Evolutionary conservation across 1,284 basidiomycete genomes (phyloP).

Genomic region (Paramarasmius palmivorus): DNA sequence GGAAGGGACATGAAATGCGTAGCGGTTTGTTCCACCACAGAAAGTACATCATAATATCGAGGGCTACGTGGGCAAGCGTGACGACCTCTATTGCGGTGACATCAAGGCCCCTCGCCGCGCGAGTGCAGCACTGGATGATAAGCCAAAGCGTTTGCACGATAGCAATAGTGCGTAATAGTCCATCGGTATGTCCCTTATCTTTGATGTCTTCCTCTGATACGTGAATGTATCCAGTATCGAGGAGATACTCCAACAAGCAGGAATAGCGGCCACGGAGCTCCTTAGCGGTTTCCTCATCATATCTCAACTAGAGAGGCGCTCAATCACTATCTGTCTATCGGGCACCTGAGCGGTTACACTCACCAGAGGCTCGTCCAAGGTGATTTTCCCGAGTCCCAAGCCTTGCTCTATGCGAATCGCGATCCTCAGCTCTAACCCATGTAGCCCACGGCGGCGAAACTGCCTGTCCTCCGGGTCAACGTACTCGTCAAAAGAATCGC

Average conservation of each 20-base stretch:
- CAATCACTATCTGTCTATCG: too few species aligned
- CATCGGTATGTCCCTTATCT: slow-evolving; percentile 18
- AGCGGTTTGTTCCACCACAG: slow-evolving; percentile 21
- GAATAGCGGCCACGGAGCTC: neutral
- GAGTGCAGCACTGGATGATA: slow-evolving; percentile 15
- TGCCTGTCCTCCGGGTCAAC: too few species aligned
- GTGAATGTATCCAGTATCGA: neutral
- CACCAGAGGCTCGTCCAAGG: too few species aligned
- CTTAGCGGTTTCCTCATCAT: neutral
- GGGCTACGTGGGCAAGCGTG: slow-evolving; percentile 16
- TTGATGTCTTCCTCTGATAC: slow-evolving; percentile 16
- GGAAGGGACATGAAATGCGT: slow-evolving; percentile 6
- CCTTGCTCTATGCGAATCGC: too few species aligned
- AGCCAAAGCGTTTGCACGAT: slow-evolving; percentile 20
- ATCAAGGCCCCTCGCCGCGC: slow-evolving; percentile 5
- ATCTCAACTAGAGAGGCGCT: too few species aligned
- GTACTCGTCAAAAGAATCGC: neutral
- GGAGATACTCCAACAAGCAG: slow-evolving; percentile 1
- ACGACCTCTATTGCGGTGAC: slow-evolving; percentile 18
- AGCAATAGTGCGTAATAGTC: slow-evolving; percentile 14
- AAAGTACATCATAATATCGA: slow-evolving; percentile 14
- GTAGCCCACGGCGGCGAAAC: too few species aligned
- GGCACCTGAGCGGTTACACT: too few species aligned
- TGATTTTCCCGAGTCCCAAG: too few species aligned
- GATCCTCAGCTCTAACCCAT: too few species aligned